Evolutionary conservation across 163 green algal species (phyloP), one percentile per base, ranked within the genome.

Genomic region (Scenedesmus sp.): DNA sequence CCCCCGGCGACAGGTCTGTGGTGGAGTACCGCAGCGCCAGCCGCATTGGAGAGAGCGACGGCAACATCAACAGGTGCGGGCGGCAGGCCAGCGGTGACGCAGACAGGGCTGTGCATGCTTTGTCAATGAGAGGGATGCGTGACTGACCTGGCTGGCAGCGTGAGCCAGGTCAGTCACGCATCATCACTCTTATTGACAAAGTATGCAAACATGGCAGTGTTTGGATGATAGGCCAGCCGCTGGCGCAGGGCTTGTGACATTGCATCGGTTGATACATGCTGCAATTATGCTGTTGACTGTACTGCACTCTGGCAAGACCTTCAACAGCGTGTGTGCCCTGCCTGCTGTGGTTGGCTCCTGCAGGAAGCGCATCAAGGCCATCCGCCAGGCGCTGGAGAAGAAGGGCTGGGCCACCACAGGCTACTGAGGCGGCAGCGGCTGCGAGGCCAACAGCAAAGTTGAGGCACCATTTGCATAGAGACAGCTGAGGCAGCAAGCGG

Each of bases 11-110:
- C 6, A 52, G 62, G n/a, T 82, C 55, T 16, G 66, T 87, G 4
- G 96, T 97, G 15, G 97, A 99, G 94, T 99, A 99, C 94, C 91
- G 97, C 76, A 96, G 92, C 82, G 97, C 97, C 0, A 97, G 94
- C 0, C 93, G 97, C 26, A 95, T 98, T 13, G 95, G 96, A 20
- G 95, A 98, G 88, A 96, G 84, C 62, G 96, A 99, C 93, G 94
- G 94, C 5, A 93, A 98, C 84, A 96, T 97, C 94, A 99, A 99
- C 94, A 93, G 70, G 70, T 79, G 23, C 4, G 34, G 34, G 34
- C 34, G 23, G 23, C 70, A 4, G 70, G 23, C 59, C 9, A 70
- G 2, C 18, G 66, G 66, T 2, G 6, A 76, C 16, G 15, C 3
- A 2, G 66, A 7, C 66, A 76, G 16, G 26, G 26, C 26, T 26